A percentile compares a stretch with the other conserved stretches of the same genome.
Conservation (phyloP, 257 asterid species). For the Plantago elongata region DNA sequence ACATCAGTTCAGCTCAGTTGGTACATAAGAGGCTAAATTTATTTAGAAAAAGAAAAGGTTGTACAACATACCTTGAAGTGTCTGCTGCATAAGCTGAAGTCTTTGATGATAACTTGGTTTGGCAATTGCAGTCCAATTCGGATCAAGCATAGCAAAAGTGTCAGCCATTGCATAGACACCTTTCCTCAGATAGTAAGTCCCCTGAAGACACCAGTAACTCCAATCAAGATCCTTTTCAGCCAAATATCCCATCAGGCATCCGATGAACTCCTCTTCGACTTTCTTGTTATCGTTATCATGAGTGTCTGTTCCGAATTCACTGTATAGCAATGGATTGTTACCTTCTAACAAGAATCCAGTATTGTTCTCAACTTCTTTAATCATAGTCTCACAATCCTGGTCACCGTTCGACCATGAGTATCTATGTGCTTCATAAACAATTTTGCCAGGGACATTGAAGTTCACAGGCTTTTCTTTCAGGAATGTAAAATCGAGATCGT, state of each 20-base stretch:
- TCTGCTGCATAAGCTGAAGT: constrained; percentile 28
- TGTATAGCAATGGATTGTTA: too few relatives aligned
- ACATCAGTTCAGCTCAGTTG: too few relatives aligned
- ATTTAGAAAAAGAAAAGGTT: too few relatives aligned
- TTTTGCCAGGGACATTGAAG: too few relatives aligned
- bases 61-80: constrained; percentile 26
- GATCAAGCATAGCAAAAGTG: constrained; percentile 36
- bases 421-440: constrained; percentile 51
- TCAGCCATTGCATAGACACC: constrained; percentile 38
- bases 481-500: constrained; percentile 34
- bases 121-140: constrained; percentile 33
- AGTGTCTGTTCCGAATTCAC: too few relatives aligned
- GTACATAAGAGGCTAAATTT: neutral
- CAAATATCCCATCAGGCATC: too few relatives aligned
- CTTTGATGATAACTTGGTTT: constrained; percentile 28
- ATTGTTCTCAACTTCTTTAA: constrained; percentile 18
- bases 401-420: constrained; percentile 33
- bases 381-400: constrained; percentile 26
- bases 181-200: constrained; percentile 45
- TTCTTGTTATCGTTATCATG: constrained; percentile 8
- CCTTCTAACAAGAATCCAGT: constrained; percentile 38
- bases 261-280: constrained; percentile 37
- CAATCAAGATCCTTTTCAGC: constrained; percentile 54
- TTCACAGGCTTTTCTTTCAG: constrained; percentile 24
- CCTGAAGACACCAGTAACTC: constrained; percentile 60